phyloP scores from a whole-genome alignment of 768 basidiomycete genomes.

The Lepiota venenata region DNA sequence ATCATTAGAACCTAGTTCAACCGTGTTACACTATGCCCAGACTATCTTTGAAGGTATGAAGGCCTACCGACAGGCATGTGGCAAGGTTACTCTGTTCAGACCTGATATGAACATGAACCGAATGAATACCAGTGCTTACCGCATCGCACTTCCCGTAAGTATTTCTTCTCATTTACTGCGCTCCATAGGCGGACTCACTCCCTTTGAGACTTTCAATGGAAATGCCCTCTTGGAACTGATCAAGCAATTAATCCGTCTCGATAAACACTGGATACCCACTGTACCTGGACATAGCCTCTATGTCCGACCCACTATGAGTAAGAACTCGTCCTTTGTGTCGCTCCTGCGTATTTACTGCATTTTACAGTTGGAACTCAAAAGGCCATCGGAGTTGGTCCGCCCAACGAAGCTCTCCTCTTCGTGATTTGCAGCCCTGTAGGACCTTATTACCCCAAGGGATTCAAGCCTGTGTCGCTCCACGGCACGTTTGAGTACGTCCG shows the following conservation, averaged over 20 bases:
- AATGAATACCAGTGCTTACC: slow-evolving; percentile 81
- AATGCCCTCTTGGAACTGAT: slow-evolving; percentile 74
- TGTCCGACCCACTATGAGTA: slow-evolving; percentile 74
- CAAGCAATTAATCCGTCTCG: slow-evolving; percentile 80
- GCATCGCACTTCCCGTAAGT: slow-evolving; percentile 74
- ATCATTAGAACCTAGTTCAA: slow-evolving; percentile 66
- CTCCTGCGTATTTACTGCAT: background rate
- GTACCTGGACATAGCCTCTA: slow-evolving; percentile 89
- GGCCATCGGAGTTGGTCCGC: slow-evolving; percentile 68
- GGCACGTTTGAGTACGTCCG: slow-evolving; percentile 83
- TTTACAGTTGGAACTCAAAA: slow-evolving; percentile 71
- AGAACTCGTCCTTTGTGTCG: background rate
- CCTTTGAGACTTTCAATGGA: slow-evolving; percentile 67
- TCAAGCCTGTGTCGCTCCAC: slow-evolving; percentile 88
- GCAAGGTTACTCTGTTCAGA: slow-evolving; percentile 80
- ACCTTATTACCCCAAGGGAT: slow-evolving; percentile 82
- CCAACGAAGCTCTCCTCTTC: slow-evolving; percentile 79
- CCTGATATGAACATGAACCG: slow-evolving; percentile 98
- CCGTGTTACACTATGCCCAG: slow-evolving; percentile 93
- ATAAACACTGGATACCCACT: slow-evolving; percentile 89
- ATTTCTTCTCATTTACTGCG: background rate
- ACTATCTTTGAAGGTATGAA: slow-evolving; percentile 93
- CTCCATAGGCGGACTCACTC: background rate
- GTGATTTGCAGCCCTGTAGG: slow-evolving; percentile 83
- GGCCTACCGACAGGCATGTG: slow-evolving; percentile 76